Conservation (phyloP, 768 basidiomycete species). For the Rhodotorula paludigena region DNA sequence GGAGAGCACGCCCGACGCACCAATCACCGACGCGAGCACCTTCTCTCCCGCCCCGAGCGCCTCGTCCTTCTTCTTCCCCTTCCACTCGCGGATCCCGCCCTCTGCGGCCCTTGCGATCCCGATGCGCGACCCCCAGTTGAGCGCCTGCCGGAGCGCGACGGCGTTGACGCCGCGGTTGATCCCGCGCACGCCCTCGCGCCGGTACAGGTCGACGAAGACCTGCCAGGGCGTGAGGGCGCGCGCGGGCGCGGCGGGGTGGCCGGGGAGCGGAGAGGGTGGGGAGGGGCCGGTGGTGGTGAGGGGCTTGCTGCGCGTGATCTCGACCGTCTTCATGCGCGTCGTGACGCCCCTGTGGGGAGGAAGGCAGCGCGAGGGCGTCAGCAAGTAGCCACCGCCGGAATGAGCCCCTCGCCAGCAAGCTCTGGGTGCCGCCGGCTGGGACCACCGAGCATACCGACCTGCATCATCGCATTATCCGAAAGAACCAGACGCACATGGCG, state of each 20-base stretch:
- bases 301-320: conserved; percentile 92
- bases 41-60: conserved; percentile 72
- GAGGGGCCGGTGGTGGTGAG: conserved; percentile 38
- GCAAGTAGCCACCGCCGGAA: no score
- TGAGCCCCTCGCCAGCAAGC: no score
- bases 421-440: no score
- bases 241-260: conserved; percentile 51
- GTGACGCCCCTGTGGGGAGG: conserved; percentile 56
- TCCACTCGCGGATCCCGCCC: conserved; percentile 63
- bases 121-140: conserved; percentile 40
- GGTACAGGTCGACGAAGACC: conserved; percentile 88
- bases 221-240: conserved; percentile 66
- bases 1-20: not conserved
- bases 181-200: conserved; percentile 82
- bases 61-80: conserved; percentile 70
- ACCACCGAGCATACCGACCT: no score
- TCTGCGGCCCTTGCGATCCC: conserved; percentile 54
- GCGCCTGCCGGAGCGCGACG: conserved; percentile 50
- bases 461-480: no score
- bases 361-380: no score
- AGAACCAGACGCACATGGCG: conserved; percentile 67
- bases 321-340: conserved; percentile 97
- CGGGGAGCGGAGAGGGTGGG: not conserved
- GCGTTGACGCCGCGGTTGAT: conserved; percentile 94
- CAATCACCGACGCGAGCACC: conserved; percentile 77